Evolutionary conservation across 1,284 basidiomycete species (phyloP).

Genomic region (Tranzscheliella williamsii): DNA sequence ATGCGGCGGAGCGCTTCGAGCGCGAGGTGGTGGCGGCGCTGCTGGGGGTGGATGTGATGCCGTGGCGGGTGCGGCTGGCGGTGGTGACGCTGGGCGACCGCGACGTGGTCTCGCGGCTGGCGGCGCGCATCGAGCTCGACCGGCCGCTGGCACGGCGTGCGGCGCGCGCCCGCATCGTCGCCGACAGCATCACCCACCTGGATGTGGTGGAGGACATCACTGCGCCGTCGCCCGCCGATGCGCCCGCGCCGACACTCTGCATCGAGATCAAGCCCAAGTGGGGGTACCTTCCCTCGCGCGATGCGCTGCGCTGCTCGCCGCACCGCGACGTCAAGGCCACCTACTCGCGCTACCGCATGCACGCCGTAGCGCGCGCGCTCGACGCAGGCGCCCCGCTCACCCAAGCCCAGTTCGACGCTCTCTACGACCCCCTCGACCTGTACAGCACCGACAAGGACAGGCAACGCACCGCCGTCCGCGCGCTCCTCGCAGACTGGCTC

Average conservation of each 20-base stretch:
- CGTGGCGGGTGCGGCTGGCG: conserved; percentile 6
- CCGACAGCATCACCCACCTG: conserved; percentile 11
- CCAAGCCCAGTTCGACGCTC: conserved; percentile 6
- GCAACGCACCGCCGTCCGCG: conserved; percentile 15
- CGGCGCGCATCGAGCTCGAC: conserved; percentile 22
- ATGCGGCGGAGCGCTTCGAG: conserved; percentile 15
- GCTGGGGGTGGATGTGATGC: conserved; percentile 11
- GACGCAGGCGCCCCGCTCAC: conserved; percentile 1
- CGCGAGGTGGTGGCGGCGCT: conserved; percentile 14
- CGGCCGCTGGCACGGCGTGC: conserved; percentile 11
- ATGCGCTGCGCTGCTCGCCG: conserved; percentile 16
- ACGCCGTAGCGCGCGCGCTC: conserved; percentile 8
- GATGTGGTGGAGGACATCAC: conserved; percentile 35
- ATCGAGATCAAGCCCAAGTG: conserved; percentile 44
- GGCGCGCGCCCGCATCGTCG: conserved; percentile 12
- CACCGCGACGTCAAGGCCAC: conserved; percentile 25
- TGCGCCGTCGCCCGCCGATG: conserved; percentile 1
- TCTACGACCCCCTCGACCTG: conserved; percentile 38
- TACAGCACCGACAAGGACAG: conserved; percentile 11
- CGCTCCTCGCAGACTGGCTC: conserved; percentile 23
- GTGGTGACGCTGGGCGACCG: conserved; percentile 8
- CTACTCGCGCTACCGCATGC: conserved; percentile 34
- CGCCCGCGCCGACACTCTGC: conserved; percentile 7
- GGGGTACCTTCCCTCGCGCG: conserved; percentile 21
- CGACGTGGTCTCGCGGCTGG: conserved; percentile 19